These are phyloP conservation scores for Ceratobasidium sp. DNA, from an alignment of 1,284 basidiomycete genomes.

Conservation along the genomic window DNA sequence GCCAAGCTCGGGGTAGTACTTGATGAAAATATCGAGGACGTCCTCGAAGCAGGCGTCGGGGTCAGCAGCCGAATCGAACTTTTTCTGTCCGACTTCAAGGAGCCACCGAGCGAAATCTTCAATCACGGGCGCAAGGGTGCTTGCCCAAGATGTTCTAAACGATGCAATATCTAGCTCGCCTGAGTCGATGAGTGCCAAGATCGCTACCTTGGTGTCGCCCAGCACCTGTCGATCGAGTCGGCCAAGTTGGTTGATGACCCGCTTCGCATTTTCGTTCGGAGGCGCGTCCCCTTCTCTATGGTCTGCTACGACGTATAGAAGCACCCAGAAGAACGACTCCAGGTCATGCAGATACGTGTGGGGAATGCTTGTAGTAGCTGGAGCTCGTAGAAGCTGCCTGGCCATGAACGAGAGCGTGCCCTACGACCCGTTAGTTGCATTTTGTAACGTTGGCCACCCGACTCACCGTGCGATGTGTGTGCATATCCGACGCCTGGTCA, in stretches of 20 bases:
- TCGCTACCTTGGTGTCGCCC: background rate
- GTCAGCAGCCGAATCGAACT: background rate
- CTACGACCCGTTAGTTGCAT: background rate
- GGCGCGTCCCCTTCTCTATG: background rate
- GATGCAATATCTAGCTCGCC: background rate
- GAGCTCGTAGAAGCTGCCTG: background rate
- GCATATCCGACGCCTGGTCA: background rate
- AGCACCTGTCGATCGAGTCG: background rate
- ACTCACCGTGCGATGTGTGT: constrained; percentile 8
- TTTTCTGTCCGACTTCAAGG: too few relatives aligned
- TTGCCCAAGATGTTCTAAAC: background rate
- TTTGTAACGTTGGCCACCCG: background rate
- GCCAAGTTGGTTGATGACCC: background rate
- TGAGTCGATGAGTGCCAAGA: background rate
- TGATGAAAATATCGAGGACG: background rate
- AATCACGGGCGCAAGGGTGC: background rate
- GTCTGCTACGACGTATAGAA: constrained; percentile 6
- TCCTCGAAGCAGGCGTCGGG: background rate
- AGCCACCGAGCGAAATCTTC: background rate
- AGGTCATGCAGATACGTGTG: constrained; percentile 20
- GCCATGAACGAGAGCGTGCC: constrained; percentile 24
- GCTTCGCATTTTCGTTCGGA: background rate
- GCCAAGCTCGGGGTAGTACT: too few relatives aligned
- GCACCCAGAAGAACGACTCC: constrained; percentile 23
- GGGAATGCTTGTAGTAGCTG: too few relatives aligned